Conservation (phyloP, 306 rosid genomes). For the Cicer arietinum region DNA sequence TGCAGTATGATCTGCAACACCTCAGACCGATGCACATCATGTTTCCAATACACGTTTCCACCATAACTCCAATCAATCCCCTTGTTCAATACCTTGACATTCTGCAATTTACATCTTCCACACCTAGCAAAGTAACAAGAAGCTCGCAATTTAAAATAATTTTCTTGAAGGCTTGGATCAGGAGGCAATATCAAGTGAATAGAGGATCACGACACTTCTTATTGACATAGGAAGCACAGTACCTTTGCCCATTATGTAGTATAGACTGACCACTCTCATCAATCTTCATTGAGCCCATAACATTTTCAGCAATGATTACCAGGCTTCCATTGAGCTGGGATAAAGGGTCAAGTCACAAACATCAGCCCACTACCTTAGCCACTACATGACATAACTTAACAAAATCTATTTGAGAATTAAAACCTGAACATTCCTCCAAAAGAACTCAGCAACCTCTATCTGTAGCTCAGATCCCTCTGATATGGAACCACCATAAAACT, state of each 20-base stretch:
- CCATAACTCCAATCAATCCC: conserved; percentile 80
- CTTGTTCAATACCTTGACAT: conserved; percentile 77
- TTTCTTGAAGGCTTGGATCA: neutral
- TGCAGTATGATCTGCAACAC: conserved; percentile 71
- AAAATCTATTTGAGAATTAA: conserved; percentile 39
- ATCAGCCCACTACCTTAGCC: conserved; percentile 48
- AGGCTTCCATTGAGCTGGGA: conserved; percentile 89
- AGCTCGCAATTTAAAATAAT: conserved; percentile 34
- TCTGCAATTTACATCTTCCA: conserved; percentile 90
- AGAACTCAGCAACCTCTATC: conserved; percentile 87
- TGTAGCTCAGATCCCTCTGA: conserved; percentile 87
- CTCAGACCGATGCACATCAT: conserved; percentile 71
- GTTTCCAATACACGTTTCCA: conserved; percentile 84
- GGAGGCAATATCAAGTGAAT: neutral
- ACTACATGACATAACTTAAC: conserved; percentile 33
- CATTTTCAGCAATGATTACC: conserved; percentile 65
- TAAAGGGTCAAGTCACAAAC: conserved; percentile 44
- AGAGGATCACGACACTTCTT: conserved; percentile 7
- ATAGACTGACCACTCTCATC: conserved; percentile 66
- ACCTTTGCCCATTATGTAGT: conserved; percentile 88
- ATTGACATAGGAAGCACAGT: conserved; percentile 34
- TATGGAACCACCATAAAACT: conserved; percentile 90
- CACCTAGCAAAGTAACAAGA: conserved; percentile 65
- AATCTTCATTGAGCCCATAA: conserved; percentile 68
- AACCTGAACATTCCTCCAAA: conserved; percentile 95